Evolutionary conservation across 345 rosid genomes (phyloP), one percentile per base, ranked within the genome.

Genomic region (Cardamine resedifolia): DNA sequence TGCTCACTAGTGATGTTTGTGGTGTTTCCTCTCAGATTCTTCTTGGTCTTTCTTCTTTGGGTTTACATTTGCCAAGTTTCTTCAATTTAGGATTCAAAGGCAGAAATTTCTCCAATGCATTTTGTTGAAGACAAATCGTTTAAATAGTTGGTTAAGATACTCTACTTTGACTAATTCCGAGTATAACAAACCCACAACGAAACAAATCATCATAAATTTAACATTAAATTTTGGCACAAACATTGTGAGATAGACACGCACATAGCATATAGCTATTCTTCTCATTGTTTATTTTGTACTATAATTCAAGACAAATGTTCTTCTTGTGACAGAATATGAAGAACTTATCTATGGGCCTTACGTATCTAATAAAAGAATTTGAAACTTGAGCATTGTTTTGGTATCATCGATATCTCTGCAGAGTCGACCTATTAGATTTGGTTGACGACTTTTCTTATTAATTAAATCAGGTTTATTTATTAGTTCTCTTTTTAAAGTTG

Each of bases 341-440:
- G n/a, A n/a, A n/a, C n/a, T n/a, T n/a, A n/a, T n/a, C n/a, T n/a
- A n/a, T n/a, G n/a, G n/a, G n/a, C n/a, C n/a, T n/a, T n/a, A n/a
- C n/a, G n/a, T n/a, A n/a, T n/a, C n/a, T n/a, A n/a, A n/a, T n/a
- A n/a, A n/a, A 38, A 2, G 12, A 52, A 43, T 21, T 52, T 24
- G 57, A 64, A 72, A 62, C 48, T 2, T 9, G 47, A 73, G 57
- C 68, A 74, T 59, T 38, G 72, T 73, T 57, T 57, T 36, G 66
- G 73, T 51, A 67, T 49, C 73, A 74, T 67, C 45, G 68, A 65
- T 18, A 33, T 65, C 58, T 58, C 66, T 66, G 66, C 72, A 58
- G 14, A 60, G 20, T n/a, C 48, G 66, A 49, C 68, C 67, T 34
- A 10, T 41, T 52, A 60, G 39, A 34, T 57, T 48, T 49, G 20